Evolutionary conservation across 371 early-diverging fungal genomes (phyloP).

Genomic region (Mucor circinelloides): DNA sequence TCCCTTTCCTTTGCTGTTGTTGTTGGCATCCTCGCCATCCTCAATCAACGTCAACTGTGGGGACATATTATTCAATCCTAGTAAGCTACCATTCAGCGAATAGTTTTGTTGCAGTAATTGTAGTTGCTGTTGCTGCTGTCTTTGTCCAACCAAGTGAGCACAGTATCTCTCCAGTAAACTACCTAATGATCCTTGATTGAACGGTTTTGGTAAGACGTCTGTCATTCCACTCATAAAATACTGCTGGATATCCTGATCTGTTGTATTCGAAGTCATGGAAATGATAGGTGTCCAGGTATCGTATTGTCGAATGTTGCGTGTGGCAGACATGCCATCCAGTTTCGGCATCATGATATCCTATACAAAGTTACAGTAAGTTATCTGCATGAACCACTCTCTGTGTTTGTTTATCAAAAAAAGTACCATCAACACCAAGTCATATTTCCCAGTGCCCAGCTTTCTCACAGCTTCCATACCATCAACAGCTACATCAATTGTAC

Average conservation of each 20-base stretch:
- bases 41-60: slow-evolving; percentile 25
- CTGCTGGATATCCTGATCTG: slow-evolving; percentile 64
- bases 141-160: slow-evolving; percentile 51
- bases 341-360: slow-evolving; percentile 81
- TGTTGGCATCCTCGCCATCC: slow-evolving; percentile 7
- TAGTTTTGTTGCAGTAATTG: slow-evolving; percentile 26
- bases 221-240: slow-evolving; percentile 80
- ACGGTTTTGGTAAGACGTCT: slow-evolving; percentile 80
- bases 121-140: slow-evolving; percentile 26
- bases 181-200: slow-evolving; percentile 56
- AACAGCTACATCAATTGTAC: slow-evolving; percentile 71
- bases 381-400: neutral
- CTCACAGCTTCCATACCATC: slow-evolving; percentile 78
- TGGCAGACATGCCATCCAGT: slow-evolving; percentile 75
- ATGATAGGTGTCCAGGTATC: slow-evolving; percentile 78
- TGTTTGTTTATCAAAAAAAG: neutral
- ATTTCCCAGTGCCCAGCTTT: slow-evolving; percentile 59
- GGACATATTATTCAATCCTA: slow-evolving; percentile 7
- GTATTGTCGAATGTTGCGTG: slow-evolving; percentile 72
- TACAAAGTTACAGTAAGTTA: neutral
- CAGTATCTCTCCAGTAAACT: slow-evolving; percentile 67
- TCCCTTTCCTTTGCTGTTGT: slow-evolving; percentile 6
- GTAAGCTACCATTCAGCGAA: slow-evolving; percentile 12
- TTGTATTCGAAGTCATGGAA: slow-evolving; percentile 74
- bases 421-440: slow-evolving; percentile 82